Percentiles rank a stretch among this genome's conserved stretches.
phyloP scores from a whole-genome alignment of 1,139 yeast genomes.

The Hansenula sp. region DNA sequence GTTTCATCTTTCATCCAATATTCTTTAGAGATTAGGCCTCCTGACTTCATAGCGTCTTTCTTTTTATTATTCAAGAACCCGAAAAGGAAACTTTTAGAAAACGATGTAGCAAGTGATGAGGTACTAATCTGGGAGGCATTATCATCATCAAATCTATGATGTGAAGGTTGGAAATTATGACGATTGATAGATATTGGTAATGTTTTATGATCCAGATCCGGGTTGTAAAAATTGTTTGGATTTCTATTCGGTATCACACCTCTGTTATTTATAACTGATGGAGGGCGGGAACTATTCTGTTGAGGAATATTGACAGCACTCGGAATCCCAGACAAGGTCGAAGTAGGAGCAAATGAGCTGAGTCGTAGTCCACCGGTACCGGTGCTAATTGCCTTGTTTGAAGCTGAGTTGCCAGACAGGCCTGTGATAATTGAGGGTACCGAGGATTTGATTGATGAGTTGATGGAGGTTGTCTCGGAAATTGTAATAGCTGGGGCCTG shows the following conservation, averaged over 20 bases:
- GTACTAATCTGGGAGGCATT: slow-evolving; percentile 24
- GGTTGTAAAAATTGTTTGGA: slow-evolving; percentile 2
- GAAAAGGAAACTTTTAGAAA: slow-evolving; percentile 38
- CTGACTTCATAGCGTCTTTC: slow-evolving; percentile 26
- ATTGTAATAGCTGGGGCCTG: background rate
- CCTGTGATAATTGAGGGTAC: slow-evolving; percentile 2
- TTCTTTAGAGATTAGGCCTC: slow-evolving; percentile 51
- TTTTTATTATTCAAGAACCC: slow-evolving; percentile 42
- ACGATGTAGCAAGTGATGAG: slow-evolving; percentile 35
- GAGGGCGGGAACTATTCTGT: slow-evolving; percentile 18
- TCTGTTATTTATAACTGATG: slow-evolving; percentile 15
- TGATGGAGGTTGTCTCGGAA: slow-evolving; percentile 7
- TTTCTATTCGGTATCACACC: slow-evolving; percentile 12
- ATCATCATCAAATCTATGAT: slow-evolving; percentile 23
- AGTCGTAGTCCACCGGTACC: slow-evolving; percentile 17
- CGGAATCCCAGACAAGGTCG: slow-evolving; percentile 11
- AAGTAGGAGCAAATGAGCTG: slow-evolving; percentile 18
- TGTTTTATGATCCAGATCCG: slow-evolving; percentile 1
- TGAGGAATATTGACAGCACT: slow-evolving; percentile 12
- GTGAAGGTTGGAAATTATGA: slow-evolving; percentile 10
- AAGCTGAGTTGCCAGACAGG: background rate
- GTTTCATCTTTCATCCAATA: slow-evolving; percentile 94
- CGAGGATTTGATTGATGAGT: slow-evolving; percentile 2
- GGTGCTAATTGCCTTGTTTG: slow-evolving; percentile 13
- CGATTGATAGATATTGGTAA: slow-evolving; percentile 18